Conservation (phyloP, 768 basidiomycete species). For the Amanita muscaria region DNA sequence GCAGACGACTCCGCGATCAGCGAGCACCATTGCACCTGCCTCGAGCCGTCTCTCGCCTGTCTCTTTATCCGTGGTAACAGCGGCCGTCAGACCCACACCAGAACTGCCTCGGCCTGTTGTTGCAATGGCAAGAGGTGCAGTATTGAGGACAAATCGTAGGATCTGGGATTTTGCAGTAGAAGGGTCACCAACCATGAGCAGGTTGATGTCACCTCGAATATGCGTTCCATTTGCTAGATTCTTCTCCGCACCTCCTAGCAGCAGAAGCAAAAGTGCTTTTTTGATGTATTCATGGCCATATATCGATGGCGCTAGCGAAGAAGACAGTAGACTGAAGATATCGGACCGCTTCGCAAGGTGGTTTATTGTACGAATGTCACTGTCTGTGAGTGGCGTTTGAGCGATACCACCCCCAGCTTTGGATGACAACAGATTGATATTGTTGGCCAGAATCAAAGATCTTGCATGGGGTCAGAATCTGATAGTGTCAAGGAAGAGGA, state of each 20-base stretch:
- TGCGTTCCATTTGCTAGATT: slow-evolving; percentile 96
- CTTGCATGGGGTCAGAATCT: slow-evolving; percentile 30
- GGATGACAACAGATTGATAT: slow-evolving; percentile 88
- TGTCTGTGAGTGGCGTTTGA: slow-evolving; percentile 84
- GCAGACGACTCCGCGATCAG: slow-evolving; percentile 97
- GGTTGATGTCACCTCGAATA: slow-evolving; percentile 98
- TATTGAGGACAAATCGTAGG: slow-evolving; percentile 90
- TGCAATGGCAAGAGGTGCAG: slow-evolving; percentile 94
- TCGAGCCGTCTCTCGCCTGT: slow-evolving; percentile 95
- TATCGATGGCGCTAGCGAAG: slow-evolving; percentile 95
- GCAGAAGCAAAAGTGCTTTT: slow-evolving; percentile 81
- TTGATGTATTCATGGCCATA: slow-evolving; percentile 97
- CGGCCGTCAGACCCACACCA: slow-evolving; percentile 98
- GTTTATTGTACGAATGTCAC: slow-evolving; percentile 93
- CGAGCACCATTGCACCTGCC: slow-evolving; percentile 99
- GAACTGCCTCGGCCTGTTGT: slow-evolving; percentile 97
- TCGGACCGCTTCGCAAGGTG: slow-evolving; percentile 81
- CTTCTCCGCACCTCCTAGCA: slow-evolving; percentile 96
- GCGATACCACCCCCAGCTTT: slow-evolving; percentile 95
- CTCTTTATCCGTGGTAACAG: slow-evolving; percentile 96
- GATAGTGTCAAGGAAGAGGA: slow-evolving; percentile 8
- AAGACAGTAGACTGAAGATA: slow-evolving; percentile 83
- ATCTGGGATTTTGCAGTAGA: slow-evolving; percentile 98
- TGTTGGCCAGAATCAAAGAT: slow-evolving; percentile 89
- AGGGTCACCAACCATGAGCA: slow-evolving; percentile 99